Conservation (phyloP, 2,329 filamentous ascomycete species). For the Arthrobotrys megalospora region DNA sequence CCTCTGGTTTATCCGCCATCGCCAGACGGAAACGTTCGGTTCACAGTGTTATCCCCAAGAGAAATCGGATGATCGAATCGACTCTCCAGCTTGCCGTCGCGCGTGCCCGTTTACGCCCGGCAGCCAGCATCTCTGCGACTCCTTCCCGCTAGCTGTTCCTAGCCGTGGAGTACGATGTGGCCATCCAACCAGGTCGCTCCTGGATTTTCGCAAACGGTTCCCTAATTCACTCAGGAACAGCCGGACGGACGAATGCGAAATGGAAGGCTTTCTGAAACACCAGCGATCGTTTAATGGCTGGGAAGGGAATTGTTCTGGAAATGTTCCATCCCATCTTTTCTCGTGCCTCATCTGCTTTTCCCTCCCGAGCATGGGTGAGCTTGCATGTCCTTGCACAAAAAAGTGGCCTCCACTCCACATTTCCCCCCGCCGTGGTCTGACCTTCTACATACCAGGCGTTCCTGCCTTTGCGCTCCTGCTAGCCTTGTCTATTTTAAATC, state of each 20-base stretch:
- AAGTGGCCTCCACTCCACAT: constrained; percentile 23
- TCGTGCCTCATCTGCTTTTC: constrained; percentile 26
- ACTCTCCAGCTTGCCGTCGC: constrained; percentile 18
- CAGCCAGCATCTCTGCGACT: constrained; percentile 34
- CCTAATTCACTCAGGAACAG: constrained; percentile 61
- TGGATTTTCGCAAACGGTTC: constrained; percentile 60
- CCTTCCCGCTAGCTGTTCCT: constrained; percentile 43
- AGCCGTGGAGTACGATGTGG: constrained; percentile 46
- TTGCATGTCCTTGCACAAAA: constrained; percentile 26
- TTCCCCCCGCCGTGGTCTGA: constrained; percentile 36
- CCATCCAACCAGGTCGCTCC: constrained; percentile 23
- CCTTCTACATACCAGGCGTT: constrained; percentile 41
- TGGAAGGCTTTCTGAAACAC: constrained; percentile 55
- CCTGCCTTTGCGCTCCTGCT: constrained; percentile 44
- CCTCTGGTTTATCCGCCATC: constrained; percentile 23
- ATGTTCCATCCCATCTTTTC: constrained; percentile 61
- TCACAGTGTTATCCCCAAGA: not conserved
- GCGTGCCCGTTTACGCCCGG: constrained; percentile 51
- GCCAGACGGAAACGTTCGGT: constrained; percentile 27
- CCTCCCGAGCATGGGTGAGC: constrained; percentile 44
- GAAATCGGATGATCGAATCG: constrained; percentile 36
- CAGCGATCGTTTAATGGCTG: constrained; percentile 32
- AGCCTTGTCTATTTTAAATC: constrained; percentile 40
- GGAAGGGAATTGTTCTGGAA: constrained; percentile 61
- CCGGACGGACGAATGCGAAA: constrained; percentile 57